Base-by-base conservation (phyloP, 2,329 filamentous ascomycete species). In the Talaromyces marneffei region DNA sequence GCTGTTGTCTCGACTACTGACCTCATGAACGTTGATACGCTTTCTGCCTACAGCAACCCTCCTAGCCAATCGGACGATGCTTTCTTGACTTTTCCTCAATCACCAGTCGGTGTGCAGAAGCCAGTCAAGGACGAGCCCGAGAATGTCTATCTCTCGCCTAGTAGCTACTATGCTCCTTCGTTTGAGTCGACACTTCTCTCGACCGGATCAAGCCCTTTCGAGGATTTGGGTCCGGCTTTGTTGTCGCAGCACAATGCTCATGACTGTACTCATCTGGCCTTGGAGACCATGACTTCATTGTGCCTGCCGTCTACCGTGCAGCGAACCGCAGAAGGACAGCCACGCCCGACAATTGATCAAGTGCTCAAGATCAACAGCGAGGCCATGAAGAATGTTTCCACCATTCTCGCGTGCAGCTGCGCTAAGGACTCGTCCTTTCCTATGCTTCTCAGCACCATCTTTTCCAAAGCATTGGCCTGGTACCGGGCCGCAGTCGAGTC, bases 371-470 rank as follows among this genome's bases (percentile, higher is more conserved):
- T 57, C 12, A 64, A 64, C 37, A 55, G 56, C 42, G 62, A 57
- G 16, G 62, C 62, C 2, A 64, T 62, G 50, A 62, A 61, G 33
- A 64, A 57, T 52, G 46, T 58, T 2, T 44, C 57, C 10, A 62
- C 59, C 3, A 58, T 64, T 57, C 59, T 64, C 10, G 23, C 59
- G 18, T 64, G 62, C 55, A 48, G 42, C 57, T 64, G 62, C 50
- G 42, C 62, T 35, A 64, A 64, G 56, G 62, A 64, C 56, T 62
- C 55, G 1, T 64, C 58, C 7, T 62, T 64, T 8, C 59, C 62
- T 4, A 62, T 64, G 54, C 62, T 64, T 25, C 46, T 64, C 35
- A 57, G 53, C 33, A 56, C 59, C n/a, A 64, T 64, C 42, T 62
- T 60, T 25, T 59, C 44, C n/a, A 64, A 64, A 35, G 54, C 59